Base-by-base conservation (phyloP, 1,139 yeast genomes). In the Nadsonia commutata region DNA sequence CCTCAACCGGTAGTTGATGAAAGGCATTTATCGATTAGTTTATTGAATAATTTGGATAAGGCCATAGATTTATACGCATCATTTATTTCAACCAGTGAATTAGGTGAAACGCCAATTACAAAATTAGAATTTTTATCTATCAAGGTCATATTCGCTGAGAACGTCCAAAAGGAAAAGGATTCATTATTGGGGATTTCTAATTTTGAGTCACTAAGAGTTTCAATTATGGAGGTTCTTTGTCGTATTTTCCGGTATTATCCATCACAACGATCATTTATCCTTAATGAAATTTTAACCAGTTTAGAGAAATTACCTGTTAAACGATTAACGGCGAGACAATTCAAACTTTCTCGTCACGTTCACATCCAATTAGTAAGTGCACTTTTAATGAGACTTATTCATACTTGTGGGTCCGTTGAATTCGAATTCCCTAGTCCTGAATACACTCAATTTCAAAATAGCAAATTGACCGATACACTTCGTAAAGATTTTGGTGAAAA, bases 221-320 rank as follows among this genome's bases (percentile, higher is more conserved):
- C 59, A 9, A 58, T 63, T 36, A 64, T 72, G 48, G 56, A 64
- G 3, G 52, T 74, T 1, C 47, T 79, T 1, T 52, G 66, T 1
- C 53, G 64, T 1, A 65, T 80, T 7, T 80, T 76, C 55, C 58
- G 64, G 20, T 54, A 53, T 9, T 60, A 68, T 37, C 60, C 65
- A 0, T 70, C 67, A 38, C 93, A 82, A 52, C 64, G 81, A 44
- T 60, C 61, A 1, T 79, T 78, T 53, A 65, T 83, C 7, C 51
- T 81, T 11, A 72, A 71, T 41, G 90, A 83, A 54, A 55, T 80
- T 2, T 52, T 80, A n/a, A 58, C 69, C 2, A 71, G 70, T 44
- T 60, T 76, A 46, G 72, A 69, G 40, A 68, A 64, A 39, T 54
- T 78, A 6, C 72, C 80, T 0, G 54, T 64, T 2, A 65, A 65